Base-by-base conservation (phyloP, 148 eudicot species). In the Rheum nobile region DNA sequence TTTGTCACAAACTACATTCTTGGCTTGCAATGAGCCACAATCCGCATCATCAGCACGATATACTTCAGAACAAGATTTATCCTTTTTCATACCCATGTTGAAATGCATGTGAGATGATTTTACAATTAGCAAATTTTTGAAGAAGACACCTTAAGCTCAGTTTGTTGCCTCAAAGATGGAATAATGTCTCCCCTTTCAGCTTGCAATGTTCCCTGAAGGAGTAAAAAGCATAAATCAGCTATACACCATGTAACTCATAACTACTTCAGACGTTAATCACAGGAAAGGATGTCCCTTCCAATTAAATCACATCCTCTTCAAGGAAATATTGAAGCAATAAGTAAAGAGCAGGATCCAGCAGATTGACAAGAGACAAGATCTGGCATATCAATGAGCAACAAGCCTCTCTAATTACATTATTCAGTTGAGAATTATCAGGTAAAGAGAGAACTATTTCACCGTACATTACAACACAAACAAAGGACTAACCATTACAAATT, bases 81-180 rank as follows among this genome's bases (percentile, higher is more conserved):
- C 70, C 39, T 65, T 65, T 65, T 65, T 32, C 70, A 65, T 17
- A 31, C n/a, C 41, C 70, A 65, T 65, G 22, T 32, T 65, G 39
- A 13, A 31, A 61, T 17, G 31, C 9, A 34, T 65, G 41, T 19
- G 32, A 16, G 70, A 17, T 32, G 6, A 14, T 65, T 16, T 9
- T 31, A 28, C 68, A 70, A 85, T 1, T 83, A 74, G 71, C 87
- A 82, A 75, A 82, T 39, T 71, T 8, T 41, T 71, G 21, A 71
- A 43, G 48, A 43, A 7, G 32, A 42, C 54, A 71, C 32, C 43
- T 43, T 26, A 6, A 24, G 13, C 35, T 7, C 1, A 43, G 10
- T 42, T 1, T 24, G 73, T 22, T 43, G 54, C n/a, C 22, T 28
- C 54, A 19, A 43, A 38, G 24, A 29, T 32, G 24, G 31, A 39